Base-by-base conservation (phyloP, 2,329 filamentous ascomycete genomes). In the Stachybotrys echinatus region DNA sequence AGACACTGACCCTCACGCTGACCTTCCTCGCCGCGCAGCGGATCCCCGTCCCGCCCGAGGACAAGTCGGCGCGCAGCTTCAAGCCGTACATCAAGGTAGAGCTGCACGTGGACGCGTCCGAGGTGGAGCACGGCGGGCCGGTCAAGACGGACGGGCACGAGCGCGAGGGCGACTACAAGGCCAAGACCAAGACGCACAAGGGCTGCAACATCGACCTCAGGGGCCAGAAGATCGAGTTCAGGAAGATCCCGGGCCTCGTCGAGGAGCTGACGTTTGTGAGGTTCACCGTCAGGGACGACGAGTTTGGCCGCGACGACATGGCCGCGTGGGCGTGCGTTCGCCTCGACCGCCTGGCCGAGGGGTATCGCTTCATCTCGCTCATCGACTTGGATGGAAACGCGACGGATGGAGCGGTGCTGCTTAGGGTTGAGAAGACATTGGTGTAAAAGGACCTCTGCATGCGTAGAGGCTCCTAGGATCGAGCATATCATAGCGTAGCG, bases 251-350 rank as follows among this genome's bases (percentile, higher is more conserved):
- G 1, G 76, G 80, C 8, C 74, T 89, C 2, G 76, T 88, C 8
- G 81, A 87, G 48, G 81, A 87, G 61, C 72, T 92, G 53, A 82
- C 83, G 23, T 92, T 91, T 71, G 75, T 90, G 48, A 77, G 87
- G 60, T 89, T 97, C 74, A 90, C 95, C 59, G 77, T 97, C 57
- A 87, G 91, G 67, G 89, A 97, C 65, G 87, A 95, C 58, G 87
- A 92, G 66, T 81, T 92, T 56, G 84, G 85, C 4, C 79, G 80
- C 54, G 91, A 97, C 61, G 80, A 87, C 52, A 68, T 96, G 50
- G 86, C 90, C 12, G 90, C 87, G 3, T 97, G 94, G 94, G 84
- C 88, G 2, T 96, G 91, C 62, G 85, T 95, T 58, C 80, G 91
- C 38, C 79, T 97, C 20, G 91, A 96, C 68, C 80, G 91, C 7